Evolutionary conservation across 2,329 filamentous ascomycete species (phyloP).

Genomic region (Xylaria sp.): DNA sequence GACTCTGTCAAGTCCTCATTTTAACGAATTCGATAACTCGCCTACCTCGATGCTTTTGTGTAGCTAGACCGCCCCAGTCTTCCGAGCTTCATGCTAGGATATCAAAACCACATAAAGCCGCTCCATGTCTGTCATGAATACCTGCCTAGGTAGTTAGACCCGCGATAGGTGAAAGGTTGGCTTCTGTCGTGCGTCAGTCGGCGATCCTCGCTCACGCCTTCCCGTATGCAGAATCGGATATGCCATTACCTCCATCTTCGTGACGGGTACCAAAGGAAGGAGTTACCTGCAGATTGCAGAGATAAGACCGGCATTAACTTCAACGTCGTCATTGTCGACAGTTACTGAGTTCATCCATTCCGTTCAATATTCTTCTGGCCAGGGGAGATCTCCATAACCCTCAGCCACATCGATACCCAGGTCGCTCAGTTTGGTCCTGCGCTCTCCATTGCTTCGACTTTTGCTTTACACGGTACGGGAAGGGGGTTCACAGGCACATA

Average conservation of each 20-base stretch:
- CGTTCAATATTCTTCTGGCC: too few species aligned
- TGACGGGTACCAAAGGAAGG: background rate
- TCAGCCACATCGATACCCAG: too few species aligned
- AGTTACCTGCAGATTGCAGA: background rate
- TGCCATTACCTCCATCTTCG: background rate
- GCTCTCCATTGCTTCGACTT: too few species aligned
- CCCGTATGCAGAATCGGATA: background rate
- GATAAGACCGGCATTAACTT: background rate
- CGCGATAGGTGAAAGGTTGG: too few species aligned
- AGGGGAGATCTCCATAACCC: too few species aligned
- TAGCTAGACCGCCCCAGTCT: background rate
- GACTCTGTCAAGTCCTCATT: background rate
- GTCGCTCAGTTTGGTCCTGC: too few species aligned
- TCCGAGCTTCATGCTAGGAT: background rate
- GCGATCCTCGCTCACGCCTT: background rate
- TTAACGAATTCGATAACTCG: background rate
- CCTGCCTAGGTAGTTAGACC: too few species aligned
- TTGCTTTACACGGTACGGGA: too few species aligned
- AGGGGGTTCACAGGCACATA: too few species aligned
- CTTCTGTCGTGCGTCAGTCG: background rate
- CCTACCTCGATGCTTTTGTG: background rate
- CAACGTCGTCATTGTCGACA: background rate
- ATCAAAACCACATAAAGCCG: background rate
- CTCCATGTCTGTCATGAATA: background rate
- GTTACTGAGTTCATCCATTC: too few species aligned